Conservation (phyloP, 768 basidiomycete species). For the Imleria badia region DNA sequence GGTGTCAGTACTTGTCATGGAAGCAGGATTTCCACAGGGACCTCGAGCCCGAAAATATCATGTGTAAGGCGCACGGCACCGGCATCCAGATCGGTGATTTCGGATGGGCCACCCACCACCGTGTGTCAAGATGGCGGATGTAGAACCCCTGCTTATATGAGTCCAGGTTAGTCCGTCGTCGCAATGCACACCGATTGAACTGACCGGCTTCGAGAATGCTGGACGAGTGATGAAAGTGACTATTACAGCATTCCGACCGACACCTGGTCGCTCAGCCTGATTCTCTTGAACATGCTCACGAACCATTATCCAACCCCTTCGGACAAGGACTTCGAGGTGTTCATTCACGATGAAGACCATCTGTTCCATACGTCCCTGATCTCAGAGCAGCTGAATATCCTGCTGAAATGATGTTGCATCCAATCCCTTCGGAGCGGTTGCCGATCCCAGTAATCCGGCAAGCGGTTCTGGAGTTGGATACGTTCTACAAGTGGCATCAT, state of each 20-base stretch:
- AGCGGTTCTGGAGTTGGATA: background rate
- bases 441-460: background rate
- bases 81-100: background rate
- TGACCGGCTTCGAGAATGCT: constrained; percentile 47
- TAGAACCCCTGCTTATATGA: background rate
- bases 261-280: constrained; percentile 75
- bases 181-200: background rate
- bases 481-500: background rate
- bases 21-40: background rate
- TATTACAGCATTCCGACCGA: constrained; percentile 35
- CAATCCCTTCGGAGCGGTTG: background rate
- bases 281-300: constrained; percentile 79
- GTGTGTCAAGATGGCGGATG: background rate
- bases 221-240: constrained; percentile 39
- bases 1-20: background rate
- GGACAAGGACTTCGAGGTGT: background rate
- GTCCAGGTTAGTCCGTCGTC: background rate
- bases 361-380: constrained; percentile 2
- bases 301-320: constrained; percentile 27
- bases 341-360: background rate
- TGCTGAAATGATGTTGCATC: constrained; percentile 4
- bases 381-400: constrained; percentile 1
- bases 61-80: background rate
- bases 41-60: background rate
- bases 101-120: background rate